Base-by-base conservation (phyloP, 768 basidiomycete genomes). In the Boletus reticuloceps region DNA sequence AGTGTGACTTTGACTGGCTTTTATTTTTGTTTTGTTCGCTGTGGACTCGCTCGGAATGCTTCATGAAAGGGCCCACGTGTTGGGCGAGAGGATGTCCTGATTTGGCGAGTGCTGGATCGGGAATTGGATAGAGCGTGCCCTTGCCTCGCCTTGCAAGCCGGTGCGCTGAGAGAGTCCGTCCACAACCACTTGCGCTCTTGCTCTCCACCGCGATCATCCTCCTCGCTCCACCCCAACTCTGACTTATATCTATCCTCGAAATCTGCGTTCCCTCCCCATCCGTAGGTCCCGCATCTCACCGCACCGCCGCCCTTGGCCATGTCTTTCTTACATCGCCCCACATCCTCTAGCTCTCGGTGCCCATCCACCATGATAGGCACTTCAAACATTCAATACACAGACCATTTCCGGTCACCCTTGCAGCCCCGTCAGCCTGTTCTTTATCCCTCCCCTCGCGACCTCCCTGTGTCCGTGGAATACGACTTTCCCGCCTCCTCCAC, bases 101-200 rank as follows among this genome's bases (percentile, higher is more conserved):
- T 58, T 46, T 53, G 61, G 66, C 1, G 17, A 6, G 41, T 54
- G 53, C 61, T 58, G 56, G 62, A 69, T 67, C 68, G 67, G 67
- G 67, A 63, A 65, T 56, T 53, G 60, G 65, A 62, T 55, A 59
- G 62, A 52, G 65, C 63, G 57, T 70, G 67, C 68, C 67, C 67
- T 29, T 68, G 67, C 67, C 67, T 70, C 68, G 61, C 67, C 67
- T 63, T 53, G 44, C 61, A 64, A 60, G 55, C 65, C 67, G 67
- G 65, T 60, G 68, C 68, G 63, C 61, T 64, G 57, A 36, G 34
- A 36, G 34, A 14, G 34, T 56, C 52, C 20, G 40, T 47, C 62
- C 65, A 45, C 58, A 46, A 67, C 22, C 4, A 25, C 22, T 25
- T 25, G 22, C 65, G 45, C 55, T 58, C 59, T 51, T 31, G 52